A percentile compares a stretch with the other conserved stretches of the same genome.
phyloP scores from a whole-genome alignment of 2,329 filamentous ascomycete species.

The Teratosphaeriaceae sp. region DNA sequence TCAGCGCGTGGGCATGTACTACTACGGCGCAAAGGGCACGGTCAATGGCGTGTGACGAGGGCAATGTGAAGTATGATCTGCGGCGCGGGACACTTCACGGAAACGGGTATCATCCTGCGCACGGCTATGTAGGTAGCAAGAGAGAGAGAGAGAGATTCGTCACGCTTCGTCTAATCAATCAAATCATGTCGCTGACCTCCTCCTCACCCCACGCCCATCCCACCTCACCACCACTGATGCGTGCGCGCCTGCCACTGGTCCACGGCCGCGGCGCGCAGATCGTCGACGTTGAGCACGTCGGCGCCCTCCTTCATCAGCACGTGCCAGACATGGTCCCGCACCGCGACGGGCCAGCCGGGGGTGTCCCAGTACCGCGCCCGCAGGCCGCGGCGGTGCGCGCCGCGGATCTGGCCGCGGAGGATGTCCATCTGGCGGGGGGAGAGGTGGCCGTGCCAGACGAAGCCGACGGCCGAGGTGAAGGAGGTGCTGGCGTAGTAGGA shows the following conservation, averaged over 20 bases:
- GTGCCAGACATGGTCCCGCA: conserved; percentile 50
- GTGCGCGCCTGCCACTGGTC: conserved; percentile 38
- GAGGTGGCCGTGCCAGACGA: conserved; percentile 41
- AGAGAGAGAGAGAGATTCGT: too few relatives aligned
- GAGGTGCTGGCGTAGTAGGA: conserved; percentile 61
- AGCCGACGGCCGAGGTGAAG: conserved; percentile 48
- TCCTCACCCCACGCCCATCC: too few relatives aligned
- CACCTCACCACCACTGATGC: conserved; percentile 10
- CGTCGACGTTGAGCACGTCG: conserved; percentile 54
- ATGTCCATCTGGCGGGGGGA: conserved; percentile 38
- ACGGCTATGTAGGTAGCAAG: too few relatives aligned
- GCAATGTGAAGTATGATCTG: too few relatives aligned
- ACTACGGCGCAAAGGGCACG: too few relatives aligned
- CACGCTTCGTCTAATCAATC: too few relatives aligned
- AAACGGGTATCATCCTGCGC: too few relatives aligned
- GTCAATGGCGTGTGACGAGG: too few relatives aligned
- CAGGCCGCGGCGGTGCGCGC: conserved; percentile 46
- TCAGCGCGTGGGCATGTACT: too few relatives aligned
- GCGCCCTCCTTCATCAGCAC: conserved; percentile 48
- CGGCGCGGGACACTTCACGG: too few relatives aligned
- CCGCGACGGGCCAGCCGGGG: conserved; percentile 47
- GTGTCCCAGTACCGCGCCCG: conserved; percentile 53
- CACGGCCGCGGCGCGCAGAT: conserved; percentile 43
- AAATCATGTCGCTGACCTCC: too few relatives aligned
- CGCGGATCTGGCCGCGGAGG: conserved; percentile 46